Base-by-base conservation (phyloP, 108 stramenopile species). In the Conticribra weissflogii region DNA sequence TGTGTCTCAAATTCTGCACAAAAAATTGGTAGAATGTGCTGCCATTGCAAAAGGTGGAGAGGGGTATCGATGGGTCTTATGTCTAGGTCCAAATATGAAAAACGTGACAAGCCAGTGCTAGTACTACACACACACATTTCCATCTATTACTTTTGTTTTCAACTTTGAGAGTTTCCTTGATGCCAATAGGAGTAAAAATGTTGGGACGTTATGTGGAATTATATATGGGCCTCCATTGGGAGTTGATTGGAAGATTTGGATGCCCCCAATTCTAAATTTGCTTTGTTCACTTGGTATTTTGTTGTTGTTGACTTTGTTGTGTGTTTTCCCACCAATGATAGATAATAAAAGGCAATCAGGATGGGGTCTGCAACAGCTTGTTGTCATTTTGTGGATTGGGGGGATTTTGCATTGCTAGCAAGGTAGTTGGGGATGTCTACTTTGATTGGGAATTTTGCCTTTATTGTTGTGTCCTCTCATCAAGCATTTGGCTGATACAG, bases 121-220 rank as follows among this genome's bases (percentile, higher is more conserved):
- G 29, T 18, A 65, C 64, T 12, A 65, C 15, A 4, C 64, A 65
- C 0, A 65, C 49, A 19, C 64, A 30, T 33, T 65, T 65, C 50
- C 30, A 65, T 1, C 64, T 52, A 31, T 36, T 67, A n/a, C n/a
- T 9, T 60, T 60, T 19, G 32, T 60, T 60, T 12, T 60, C 59
- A 16, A 60, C 22, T 60, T 60, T 55, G 25, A 54, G 22, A 14
- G 66, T 55, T 5, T 41, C 66, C 30, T 18, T 24, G 44, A 21
- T 14, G 41, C 53, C 36, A 15, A 22, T 41, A 52, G 31, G 34
- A 55, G 44, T 17, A 33, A 17, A 14, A 44, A 1, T 15, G 29
- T 24, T 17, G 53, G 51, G 15, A 54, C 66, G 9, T 27, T 45
- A 2, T 54, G 54, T 17, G 66, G 53, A 4, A 67, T 53, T 16